Evolutionary conservation across 805 yeast species (phyloP), one percentile per base, ranked within the genome.

Genomic region (Metschnikowia similis): DNA sequence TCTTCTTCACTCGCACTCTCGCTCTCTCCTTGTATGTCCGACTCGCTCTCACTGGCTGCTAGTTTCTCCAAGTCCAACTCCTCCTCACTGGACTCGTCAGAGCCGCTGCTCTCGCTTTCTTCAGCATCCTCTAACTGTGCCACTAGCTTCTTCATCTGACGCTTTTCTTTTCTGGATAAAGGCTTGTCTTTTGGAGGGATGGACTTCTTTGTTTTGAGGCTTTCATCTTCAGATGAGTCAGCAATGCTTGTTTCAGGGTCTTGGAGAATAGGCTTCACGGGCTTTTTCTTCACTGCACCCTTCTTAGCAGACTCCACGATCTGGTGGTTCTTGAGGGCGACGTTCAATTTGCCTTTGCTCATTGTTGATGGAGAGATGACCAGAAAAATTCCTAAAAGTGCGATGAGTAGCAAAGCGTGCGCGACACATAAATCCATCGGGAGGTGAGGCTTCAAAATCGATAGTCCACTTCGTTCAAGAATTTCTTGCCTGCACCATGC

Each of bases 131-230:
- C 69, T 49, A 55, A 59, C 52, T 71, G 63, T 48, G 68, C 64
- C 52, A 65, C 59, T 54, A 64, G 65, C 65, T 81, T 81, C 73
- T 81, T 81, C 66, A 81, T 67, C 59, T 75, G 71, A 70, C 87
- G 80, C 63, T 75, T 76, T 46, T 83, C 87, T 58, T 83, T 85
- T 67, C 80, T 83, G 42, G 88, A 83, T 49, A 84, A 70, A 16
- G 75, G 53, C 9, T 52, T 44, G 36, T 47, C 53, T 32, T 50
- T 48, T 41, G 36, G 45, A 21, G 31, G 49, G 42, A 50, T 29
- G 11, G 47, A 70, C 26, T 66, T 62, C 16, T 21, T 37, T 55
- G 82, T 76, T 55, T 82, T 69, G 50, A 79, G 80, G 27, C 66
- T 78, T 40, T 61, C 67, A 8, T 52, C 57, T 42, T 64, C 71